Evolutionary conservation across 2,329 filamentous ascomycete species (phyloP).

Genomic region (Paramyrothecium roridum): DNA sequence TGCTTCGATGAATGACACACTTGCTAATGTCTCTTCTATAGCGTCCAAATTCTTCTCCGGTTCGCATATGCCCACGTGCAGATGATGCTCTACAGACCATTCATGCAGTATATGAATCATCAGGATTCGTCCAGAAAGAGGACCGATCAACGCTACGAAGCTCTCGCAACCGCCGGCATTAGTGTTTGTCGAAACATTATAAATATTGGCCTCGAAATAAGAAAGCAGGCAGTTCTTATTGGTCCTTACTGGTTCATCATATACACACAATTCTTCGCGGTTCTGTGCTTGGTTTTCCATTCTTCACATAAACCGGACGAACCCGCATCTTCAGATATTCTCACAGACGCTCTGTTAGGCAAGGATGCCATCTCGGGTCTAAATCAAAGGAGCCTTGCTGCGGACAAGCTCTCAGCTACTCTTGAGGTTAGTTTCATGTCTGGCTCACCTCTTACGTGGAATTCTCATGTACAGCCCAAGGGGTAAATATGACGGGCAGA

Average conservation of each 20-base stretch:
- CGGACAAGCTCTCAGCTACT: not conserved
- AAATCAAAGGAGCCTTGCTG: not conserved
- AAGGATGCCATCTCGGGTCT: not conserved
- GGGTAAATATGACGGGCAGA: not conserved
- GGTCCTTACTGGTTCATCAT: constrained; percentile 1
- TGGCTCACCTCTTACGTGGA: not conserved
- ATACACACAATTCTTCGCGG: constrained; percentile 1
- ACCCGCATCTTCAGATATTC: not conserved
- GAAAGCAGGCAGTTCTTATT: not conserved
- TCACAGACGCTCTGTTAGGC: not conserved
- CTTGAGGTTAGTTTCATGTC: not conserved
- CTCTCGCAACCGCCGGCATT: not conserved
- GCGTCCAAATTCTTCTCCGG: not conserved
- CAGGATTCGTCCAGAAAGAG: not conserved
- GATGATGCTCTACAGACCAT: constrained; percentile 2
- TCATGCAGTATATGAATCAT: not conserved
- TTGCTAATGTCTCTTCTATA: not conserved
- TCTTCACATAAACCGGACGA: not conserved
- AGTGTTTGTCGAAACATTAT: constrained; percentile 1
- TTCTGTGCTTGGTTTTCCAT: not conserved
- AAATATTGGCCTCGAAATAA: not conserved
- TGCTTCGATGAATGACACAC: not conserved
- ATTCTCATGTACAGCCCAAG: not conserved
- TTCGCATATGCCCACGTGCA: constrained; percentile 2
- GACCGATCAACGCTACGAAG: not conserved